phyloP scores from a whole-genome alignment of 257 asterid species.

The Penstemon barbatus region DNA sequence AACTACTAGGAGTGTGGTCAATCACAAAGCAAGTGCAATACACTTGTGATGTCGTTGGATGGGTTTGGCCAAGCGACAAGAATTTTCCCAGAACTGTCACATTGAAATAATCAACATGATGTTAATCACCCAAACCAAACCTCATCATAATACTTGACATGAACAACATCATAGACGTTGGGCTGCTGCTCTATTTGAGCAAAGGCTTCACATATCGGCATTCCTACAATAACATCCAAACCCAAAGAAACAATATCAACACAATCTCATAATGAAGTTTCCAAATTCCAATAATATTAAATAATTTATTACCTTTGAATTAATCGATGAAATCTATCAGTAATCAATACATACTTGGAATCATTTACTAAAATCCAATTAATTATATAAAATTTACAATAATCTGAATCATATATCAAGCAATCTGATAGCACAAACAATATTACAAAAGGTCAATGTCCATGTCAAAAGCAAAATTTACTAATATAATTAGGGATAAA shows the following conservation, averaged over 20 bases:
- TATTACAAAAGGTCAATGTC: too few relatives aligned
- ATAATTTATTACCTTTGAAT: not conserved
- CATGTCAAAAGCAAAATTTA: not conserved
- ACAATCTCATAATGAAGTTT: not conserved
- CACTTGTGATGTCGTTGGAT: too few relatives aligned
- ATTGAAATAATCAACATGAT: not conserved
- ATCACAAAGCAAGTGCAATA: too few relatives aligned
- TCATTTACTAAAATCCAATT: not conserved
- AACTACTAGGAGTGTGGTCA: too few relatives aligned
- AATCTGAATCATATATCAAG: too few relatives aligned
- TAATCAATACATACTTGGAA: not conserved
- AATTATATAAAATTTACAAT: too few relatives aligned
- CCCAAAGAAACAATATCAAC: slow-evolving; percentile 9
- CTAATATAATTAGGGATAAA: not conserved
- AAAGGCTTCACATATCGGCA: slow-evolving; percentile 88
- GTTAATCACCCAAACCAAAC: slow-evolving; percentile 41
- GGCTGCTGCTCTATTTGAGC: slow-evolving; percentile 86
- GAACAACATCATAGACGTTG: slow-evolving; percentile 74
- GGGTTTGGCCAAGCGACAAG: too few relatives aligned
- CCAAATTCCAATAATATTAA: not conserved
- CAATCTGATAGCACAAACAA: too few relatives aligned
- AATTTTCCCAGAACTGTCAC: not conserved
- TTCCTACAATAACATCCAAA: slow-evolving; percentile 49
- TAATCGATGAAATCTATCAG: not conserved
- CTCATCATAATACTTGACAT: slow-evolving; percentile 87